phyloP scores from a whole-genome alignment of 805 yeast species.

The Schwanniomyces occidentalis region DNA sequence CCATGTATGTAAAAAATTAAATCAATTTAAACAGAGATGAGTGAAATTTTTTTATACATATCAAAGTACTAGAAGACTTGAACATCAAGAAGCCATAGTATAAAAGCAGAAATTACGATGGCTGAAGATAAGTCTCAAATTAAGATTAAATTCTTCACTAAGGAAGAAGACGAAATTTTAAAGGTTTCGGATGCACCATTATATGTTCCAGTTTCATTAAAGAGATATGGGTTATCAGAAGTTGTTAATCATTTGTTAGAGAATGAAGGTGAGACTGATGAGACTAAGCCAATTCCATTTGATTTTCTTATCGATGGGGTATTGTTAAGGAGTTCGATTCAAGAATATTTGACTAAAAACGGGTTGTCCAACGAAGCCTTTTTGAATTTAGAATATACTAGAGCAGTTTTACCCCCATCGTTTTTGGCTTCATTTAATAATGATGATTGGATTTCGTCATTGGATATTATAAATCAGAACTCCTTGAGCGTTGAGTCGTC shows the following conservation, averaged over 20 bases:
- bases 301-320: slow-evolving; percentile 90
- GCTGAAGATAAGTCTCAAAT: slow-evolving; percentile 57
- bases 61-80: no score
- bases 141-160: slow-evolving; percentile 79
- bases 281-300: slow-evolving; percentile 73
- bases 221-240: slow-evolving; percentile 91
- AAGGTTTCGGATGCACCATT: slow-evolving; percentile 78
- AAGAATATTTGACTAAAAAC: slow-evolving; percentile 71
- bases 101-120: slow-evolving; percentile 13
- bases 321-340: slow-evolving; percentile 72
- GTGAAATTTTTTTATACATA: slow-evolving; percentile 9
- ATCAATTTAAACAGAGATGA: slow-evolving; percentile 8
- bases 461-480: slow-evolving; percentile 49
- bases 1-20: slow-evolving; percentile 1
- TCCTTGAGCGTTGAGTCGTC: slow-evolving; percentile 22
- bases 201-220: slow-evolving; percentile 81
- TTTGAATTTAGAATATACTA: slow-evolving; percentile 81
- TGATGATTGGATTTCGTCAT: slow-evolving; percentile 93
- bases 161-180: slow-evolving; percentile 74
- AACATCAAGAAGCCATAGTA: no score
- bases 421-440: slow-evolving; percentile 83
- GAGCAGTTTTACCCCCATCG: slow-evolving; percentile 93
- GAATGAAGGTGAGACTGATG: slow-evolving; percentile 35
- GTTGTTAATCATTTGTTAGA: slow-evolving; percentile 86
- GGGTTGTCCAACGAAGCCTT: slow-evolving; percentile 84